phyloP scores from a whole-genome alignment of 2,329 filamentous ascomycete species.

The Aureobasidium pullulans region DNA sequence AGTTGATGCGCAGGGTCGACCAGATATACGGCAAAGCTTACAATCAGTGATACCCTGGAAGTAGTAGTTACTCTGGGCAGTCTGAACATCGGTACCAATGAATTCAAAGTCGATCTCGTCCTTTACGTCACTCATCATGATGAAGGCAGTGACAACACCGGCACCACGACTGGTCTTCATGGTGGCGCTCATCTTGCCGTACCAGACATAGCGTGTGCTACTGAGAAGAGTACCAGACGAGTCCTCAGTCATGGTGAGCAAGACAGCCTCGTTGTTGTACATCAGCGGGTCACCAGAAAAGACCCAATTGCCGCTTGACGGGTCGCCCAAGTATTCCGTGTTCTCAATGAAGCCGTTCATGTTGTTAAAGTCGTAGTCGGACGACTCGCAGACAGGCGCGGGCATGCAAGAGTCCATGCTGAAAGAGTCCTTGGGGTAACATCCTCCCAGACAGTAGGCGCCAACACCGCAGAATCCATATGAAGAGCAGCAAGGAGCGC shows the following conservation, averaged over 20 bases:
- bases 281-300: conserved; percentile 66
- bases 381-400: conserved; percentile 70
- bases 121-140: conserved; percentile 89
- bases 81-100: conserved; percentile 68
- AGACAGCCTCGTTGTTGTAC: conserved; percentile 57
- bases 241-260: conserved; percentile 82
- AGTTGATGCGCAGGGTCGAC: conserved; percentile 15
- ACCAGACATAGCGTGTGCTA: conserved; percentile 87
- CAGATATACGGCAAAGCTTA: conserved; percentile 41
- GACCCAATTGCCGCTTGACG: conserved; percentile 78
- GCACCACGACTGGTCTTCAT: conserved; percentile 76
- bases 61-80: conserved; percentile 92
- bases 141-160: conserved; percentile 96
- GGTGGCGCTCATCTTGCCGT: conserved; percentile 80
- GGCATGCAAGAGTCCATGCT: conserved; percentile 79
- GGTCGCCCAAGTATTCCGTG: conserved; percentile 77
- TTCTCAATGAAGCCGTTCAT: conserved; percentile 65
- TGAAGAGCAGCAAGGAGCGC: conserved; percentile 39
- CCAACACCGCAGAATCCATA: conserved; percentile 86
- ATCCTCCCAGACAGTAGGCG: conserved; percentile 92
- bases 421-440: conserved; percentile 80
- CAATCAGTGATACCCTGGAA: conserved; percentile 89
- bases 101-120: conserved; percentile 99
- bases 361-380: conserved; percentile 64
- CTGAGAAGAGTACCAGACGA: conserved; percentile 84